These are phyloP conservation scores for Persicaria maculosa DNA, from an alignment of 148 eudicot species.

Conservation along the genomic window DNA sequence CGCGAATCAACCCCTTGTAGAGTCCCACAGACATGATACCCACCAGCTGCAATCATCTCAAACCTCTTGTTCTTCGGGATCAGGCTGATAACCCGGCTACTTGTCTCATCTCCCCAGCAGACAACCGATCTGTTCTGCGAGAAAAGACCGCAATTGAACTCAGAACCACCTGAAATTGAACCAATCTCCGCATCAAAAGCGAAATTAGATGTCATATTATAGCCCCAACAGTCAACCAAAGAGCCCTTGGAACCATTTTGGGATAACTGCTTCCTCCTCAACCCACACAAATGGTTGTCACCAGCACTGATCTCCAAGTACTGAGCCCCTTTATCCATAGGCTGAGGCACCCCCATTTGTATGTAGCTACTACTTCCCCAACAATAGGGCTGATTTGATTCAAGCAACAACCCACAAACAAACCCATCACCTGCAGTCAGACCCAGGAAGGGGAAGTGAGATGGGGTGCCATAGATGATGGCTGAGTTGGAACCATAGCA, in stretches of 20 bases:
- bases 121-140: constrained; percentile 58
- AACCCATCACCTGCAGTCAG: constrained; percentile 81
- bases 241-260: constrained; percentile 30
- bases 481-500: constrained; percentile 79
- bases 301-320: constrained; percentile 89
- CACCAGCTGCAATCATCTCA: constrained; percentile 71
- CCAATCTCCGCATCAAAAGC: constrained; percentile 58
- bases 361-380: constrained; percentile 73
- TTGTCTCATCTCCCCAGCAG: constrained; percentile 90
- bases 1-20: constrained; percentile 49
- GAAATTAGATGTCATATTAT: constrained; percentile 71
- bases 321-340: constrained; percentile 41
- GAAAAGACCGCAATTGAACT: constrained; percentile 76
- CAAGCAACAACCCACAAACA: constrained; percentile 68
- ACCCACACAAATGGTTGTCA: constrained; percentile 85
- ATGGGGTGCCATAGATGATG: constrained; percentile 51
- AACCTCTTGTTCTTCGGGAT: constrained; percentile 50
- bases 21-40: constrained; percentile 89
- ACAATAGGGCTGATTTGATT: constrained; percentile 66
- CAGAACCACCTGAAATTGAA: constrained; percentile 78
- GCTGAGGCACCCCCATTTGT: constrained; percentile 65
- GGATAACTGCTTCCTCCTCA: constrained; percentile 64
- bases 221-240: constrained; percentile 96
- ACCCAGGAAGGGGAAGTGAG: constrained; percentile 41
- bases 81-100: constrained; percentile 44